Evolutionary conservation across 371 early-diverging fungal species (phyloP).

Genomic region (Mortierella sp.): DNA sequence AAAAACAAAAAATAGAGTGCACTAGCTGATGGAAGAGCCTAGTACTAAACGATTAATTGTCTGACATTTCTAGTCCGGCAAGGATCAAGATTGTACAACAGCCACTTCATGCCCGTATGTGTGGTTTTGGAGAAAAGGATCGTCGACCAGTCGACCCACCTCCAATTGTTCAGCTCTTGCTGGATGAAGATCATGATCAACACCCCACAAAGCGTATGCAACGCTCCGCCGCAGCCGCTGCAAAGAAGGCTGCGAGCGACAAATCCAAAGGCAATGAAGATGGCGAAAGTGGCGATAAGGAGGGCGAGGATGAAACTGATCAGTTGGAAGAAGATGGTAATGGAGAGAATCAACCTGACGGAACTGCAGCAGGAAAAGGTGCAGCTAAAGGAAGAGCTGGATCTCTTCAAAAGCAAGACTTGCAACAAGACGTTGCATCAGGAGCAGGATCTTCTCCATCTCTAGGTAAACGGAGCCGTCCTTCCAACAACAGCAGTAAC

Average conservation of each 20-base stretch:
- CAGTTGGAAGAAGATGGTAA: constrained; percentile 19
- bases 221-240: constrained; percentile 16
- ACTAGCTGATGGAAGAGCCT: background rate
- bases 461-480: constrained; percentile 21
- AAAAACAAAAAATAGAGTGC: too few relatives aligned
- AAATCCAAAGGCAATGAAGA: constrained; percentile 6
- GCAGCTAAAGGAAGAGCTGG: constrained; percentile 12
- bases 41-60: background rate
- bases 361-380: background rate
- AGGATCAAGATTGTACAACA: constrained; percentile 73
- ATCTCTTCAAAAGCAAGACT: constrained; percentile 5
- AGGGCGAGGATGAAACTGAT: constrained; percentile 20
- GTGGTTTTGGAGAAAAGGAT: constrained; percentile 88
- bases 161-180: constrained; percentile 72
- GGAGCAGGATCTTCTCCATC: constrained; percentile 17
- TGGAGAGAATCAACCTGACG: constrained; percentile 8
- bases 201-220: constrained; percentile 31
- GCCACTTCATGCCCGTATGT: constrained; percentile 86
- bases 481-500: background rate
- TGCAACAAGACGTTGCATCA: background rate
- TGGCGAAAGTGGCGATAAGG: background rate
- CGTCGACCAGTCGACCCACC: constrained; percentile 79
- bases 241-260: background rate
- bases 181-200: constrained; percentile 62
- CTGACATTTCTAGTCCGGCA: constrained; percentile 21